Evolutionary conservation across 2,329 filamentous ascomycete species (phyloP), one percentile per base, ranked within the genome.

Genomic region (Ophiostoma sp.): DNA sequence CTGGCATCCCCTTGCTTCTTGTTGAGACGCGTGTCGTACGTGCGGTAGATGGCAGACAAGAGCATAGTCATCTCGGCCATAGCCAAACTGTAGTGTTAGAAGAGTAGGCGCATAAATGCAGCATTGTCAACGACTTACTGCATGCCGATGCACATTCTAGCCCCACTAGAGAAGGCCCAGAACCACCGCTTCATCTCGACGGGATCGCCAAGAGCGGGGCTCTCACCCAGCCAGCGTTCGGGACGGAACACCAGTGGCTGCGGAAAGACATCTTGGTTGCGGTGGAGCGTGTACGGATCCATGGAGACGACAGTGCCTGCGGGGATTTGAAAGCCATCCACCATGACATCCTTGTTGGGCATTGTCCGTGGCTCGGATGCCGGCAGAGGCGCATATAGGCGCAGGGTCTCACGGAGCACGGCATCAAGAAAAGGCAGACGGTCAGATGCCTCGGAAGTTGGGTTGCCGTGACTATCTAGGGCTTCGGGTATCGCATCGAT

Each of bases 141-240:
- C 67, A 72, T 70, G 55, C 89, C 89, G 2, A 92, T 80, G 72
- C 89, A 92, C 76, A 89, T 88, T 38, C 88, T 80, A 0, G 87
- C 86, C 0, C 89, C 89, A 41, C 85, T 88, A 0, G 88, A 87
- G 75, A 91, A 91, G 0, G 88, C 87, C 80, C 87, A 86, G 72
- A 88, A 90, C 65, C 79, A 79, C 52, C 71, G 78, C 45, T 66
- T 78, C 70, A 76, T 75, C 66, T 80, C 76, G 58, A 67, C 63
- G 14, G 67, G 18, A 52, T 71, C 69, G 7, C 68, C 69, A 0
- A 66, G 62, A 45, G 16, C 58, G 1, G 64, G 67, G 3, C 49
- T 40, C 27, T 68, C 66, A n/a, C 66, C 69, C 1, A 71, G 66
- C 71, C 72, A 73, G 16, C 74, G 69, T 64, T 76, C 75, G 0